Base-by-base conservation (phyloP, 1,139 yeast species). In the Pneumocystis canis region DNA sequence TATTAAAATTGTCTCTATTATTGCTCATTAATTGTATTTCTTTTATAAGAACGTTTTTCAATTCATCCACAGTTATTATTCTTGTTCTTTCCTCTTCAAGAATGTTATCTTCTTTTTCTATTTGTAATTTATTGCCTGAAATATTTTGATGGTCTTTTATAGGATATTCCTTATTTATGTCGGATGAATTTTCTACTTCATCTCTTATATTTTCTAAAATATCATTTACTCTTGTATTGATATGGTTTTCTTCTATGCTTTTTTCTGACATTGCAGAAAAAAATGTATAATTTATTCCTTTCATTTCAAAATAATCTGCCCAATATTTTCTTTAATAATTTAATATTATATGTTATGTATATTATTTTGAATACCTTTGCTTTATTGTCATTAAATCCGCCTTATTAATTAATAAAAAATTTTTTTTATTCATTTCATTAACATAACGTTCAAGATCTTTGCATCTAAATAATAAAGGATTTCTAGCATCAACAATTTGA, bases 401-500 rank as follows among this genome's bases (percentile, higher is more conserved):
- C 73, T 94, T 94, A 74, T 94, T 94, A 39, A 94, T 95, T 69
- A 94, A 79, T 69, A 94, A 78, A 70, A 94, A 77, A 71, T 87
- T 90, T 68, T 80, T 82, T 75, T 92, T 90, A 67, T 86, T 85
- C 60, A 88, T 73, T 67, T 87, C 95, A 63, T 80, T 77, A 35
- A 89, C 97, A 71, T 92, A 94, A 47, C 75, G 79, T 67, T 88
- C 98, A 72, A 94, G 80, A 75, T 94, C 98, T 40, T 83, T 82
- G 1, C 97, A 89, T 73, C 97, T 81, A 77, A 89, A 94, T 67
- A 89, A 79, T 65, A 90, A 76, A 2, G 99, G 98, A 71, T 88
- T 89, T 75, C 99, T 81, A 7, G 97, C 97, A 77, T 94, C 99
- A 39, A 92, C 98, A 77, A 94, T 94, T 73, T 94, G 99, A 3